Base-by-base conservation (phyloP, 2,329 filamentous ascomycete species). In the Tolypocladium ovalisporum region DNA sequence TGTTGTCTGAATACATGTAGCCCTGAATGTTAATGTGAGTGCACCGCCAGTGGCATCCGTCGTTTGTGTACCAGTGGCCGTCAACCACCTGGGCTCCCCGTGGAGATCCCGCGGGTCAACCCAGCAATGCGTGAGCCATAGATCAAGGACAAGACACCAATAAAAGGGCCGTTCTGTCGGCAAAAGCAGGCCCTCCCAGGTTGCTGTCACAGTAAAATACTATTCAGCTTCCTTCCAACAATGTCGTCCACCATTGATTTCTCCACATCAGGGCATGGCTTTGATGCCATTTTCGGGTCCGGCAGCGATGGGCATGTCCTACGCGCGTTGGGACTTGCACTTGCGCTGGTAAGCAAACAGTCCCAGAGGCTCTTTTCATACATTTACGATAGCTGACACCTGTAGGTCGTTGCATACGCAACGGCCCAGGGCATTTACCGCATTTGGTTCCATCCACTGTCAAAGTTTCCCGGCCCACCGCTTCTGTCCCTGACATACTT, bases 391-490 rank as follows among this genome's bases (percentile, higher is more conserved):
- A 7, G 7, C 7, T 15, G 22, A 27, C 6, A 24, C 3, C n/a
- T 7, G n/a, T 36, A 62, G 62, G 9, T 59, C 9, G 13, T 56
- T n/a, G 53, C 49, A 5, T 62, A 56, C 42, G 17, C 24, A 5
- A 12, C 60, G 12, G 59, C 58, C 17, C 55, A 52, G 13, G 54
- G 24, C 29, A 39, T 66, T 13, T 64, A 68, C 37, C 64, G 66
- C 12, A 42, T 68, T 24, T 66, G 62, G 62, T 66, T 70, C 47
- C 66, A 70, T 51, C 68, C 68, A 4, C 62, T 70, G 1, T 60
- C 67, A 24, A 65, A 65, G 37, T 59, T 68, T n/a, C 67, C 68
- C 1, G 68, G 67, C 0, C 67, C 68, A 1, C 58, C 59, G 9
- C 54, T 64, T 8, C 58, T 64, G 22, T 63, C 65, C 12, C 60